Conservation (phyloP, 345 rosid genomes). For the Arabidopsis thaliana region DNA sequence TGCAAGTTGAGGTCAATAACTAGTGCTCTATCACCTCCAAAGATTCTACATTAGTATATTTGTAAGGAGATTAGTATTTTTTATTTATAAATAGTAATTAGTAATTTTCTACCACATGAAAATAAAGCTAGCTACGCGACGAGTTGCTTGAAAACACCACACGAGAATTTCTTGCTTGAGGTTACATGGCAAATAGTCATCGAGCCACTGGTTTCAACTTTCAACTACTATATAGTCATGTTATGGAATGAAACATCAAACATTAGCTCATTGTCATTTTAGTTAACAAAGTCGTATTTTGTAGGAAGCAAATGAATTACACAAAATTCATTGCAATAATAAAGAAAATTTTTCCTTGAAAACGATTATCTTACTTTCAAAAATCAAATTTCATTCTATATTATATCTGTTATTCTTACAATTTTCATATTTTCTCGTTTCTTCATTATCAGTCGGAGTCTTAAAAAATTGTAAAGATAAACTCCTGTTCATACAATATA, state of each 20-base stretch:
- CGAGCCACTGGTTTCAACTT: neutral
- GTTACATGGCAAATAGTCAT: neutral
- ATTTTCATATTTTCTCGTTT: too few species aligned
- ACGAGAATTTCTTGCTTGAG: neutral
- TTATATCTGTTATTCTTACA: too few species aligned
- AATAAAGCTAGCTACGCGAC: conserved; percentile 7
- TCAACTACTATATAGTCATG: neutral
- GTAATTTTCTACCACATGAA: neutral
- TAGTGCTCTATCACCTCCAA: conserved; percentile 24
- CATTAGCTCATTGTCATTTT: neutral
- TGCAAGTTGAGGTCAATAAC: conserved; percentile 21
- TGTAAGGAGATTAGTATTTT: conserved; percentile 2
- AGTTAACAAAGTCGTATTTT: neutral
- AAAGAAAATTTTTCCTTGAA: neutral
- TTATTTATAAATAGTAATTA: neutral
- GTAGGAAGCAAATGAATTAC: neutral
- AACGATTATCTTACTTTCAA: too few species aligned
- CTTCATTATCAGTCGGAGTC: too few species aligned
- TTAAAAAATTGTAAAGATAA: neutral
- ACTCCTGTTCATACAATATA: neutral
- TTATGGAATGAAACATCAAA: neutral
- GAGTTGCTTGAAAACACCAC: neutral
- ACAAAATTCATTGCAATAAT: too few species aligned
- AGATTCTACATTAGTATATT: conserved; percentile 5
- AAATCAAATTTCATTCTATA: too few species aligned